phyloP scores from a whole-genome alignment of 2,329 filamentous ascomycete species.

The Davidsoniella eucalypti region DNA sequence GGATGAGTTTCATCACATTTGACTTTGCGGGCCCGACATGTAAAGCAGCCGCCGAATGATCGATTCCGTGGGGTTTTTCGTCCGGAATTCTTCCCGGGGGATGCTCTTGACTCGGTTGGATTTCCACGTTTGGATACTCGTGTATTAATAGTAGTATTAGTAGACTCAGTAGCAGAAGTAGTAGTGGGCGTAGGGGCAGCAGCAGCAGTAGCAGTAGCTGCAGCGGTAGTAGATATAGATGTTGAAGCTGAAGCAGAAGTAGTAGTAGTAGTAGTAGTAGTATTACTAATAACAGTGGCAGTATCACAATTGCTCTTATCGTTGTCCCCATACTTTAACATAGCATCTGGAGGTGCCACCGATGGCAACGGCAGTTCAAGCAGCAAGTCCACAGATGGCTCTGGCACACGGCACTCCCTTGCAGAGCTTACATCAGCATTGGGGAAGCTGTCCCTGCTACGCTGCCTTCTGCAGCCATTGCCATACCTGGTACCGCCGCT shows the following conservation, averaged over 20 bases:
- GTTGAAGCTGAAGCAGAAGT: not conserved
- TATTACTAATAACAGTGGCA: not conserved
- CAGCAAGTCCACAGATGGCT: no score
- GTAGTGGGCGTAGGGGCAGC: not conserved
- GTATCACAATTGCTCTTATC: no score
- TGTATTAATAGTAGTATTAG: not conserved
- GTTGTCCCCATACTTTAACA: no score
- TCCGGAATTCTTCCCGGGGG: not conserved
- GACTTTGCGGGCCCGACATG: constrained; percentile 10
- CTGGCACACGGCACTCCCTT: no score
- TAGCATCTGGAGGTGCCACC: no score
- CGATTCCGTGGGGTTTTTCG: constrained; percentile 2
- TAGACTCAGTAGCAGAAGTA: not conserved
- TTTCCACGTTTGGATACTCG: no score
- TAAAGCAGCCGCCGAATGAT: constrained; percentile 10
- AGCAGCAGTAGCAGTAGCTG: not conserved
- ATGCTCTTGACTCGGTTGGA: no score
- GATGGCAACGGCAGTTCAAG: no score
- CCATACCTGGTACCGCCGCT: no score
- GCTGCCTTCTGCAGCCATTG: no score
- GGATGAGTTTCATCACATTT: constrained; percentile 11
- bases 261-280: not conserved
- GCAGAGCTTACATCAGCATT: no score
- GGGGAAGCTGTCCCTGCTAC: no score
- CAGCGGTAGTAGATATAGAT: not conserved